phyloP scores from a whole-genome alignment of 768 basidiomycete genomes.

The Ramaria sp. region DNA sequence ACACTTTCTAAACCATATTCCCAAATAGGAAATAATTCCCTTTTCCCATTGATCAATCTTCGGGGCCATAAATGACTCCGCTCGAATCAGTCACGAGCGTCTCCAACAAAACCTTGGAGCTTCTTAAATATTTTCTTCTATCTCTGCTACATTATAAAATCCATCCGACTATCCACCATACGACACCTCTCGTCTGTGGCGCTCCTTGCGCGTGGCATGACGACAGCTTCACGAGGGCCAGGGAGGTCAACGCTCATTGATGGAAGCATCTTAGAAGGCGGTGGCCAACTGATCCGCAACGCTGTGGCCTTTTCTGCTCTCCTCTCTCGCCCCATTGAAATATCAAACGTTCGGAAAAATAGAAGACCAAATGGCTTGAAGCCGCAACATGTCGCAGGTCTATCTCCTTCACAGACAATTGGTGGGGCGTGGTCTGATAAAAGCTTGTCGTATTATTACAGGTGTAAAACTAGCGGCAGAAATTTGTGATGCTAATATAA shows the following conservation, averaged over 20 bases:
- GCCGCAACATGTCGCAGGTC: constrained; percentile 64
- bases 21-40: no score
- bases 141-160: no score
- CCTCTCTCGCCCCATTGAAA: constrained; percentile 44
- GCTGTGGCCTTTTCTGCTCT: constrained; percentile 55
- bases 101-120: no score
- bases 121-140: no score
- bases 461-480: constrained; percentile 56
- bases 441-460: constrained; percentile 15
- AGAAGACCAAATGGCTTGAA: constrained; percentile 56
- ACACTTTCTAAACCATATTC: no score
- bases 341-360: constrained; percentile 48
- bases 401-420: neutral
- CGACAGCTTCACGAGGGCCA: neutral
- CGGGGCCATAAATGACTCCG: no score
- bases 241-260: constrained; percentile 19
- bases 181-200: neutral
- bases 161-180: no score
- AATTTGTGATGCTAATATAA: constrained; percentile 45
- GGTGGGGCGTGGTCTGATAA: no score
- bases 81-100: no score
- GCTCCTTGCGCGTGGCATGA: neutral
- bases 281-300: constrained; percentile 68
- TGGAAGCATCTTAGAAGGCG: constrained; percentile 39
- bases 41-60: no score